Base-by-base conservation (phyloP, 208 protist species). In the Novymonas esmeraldas region DNA sequence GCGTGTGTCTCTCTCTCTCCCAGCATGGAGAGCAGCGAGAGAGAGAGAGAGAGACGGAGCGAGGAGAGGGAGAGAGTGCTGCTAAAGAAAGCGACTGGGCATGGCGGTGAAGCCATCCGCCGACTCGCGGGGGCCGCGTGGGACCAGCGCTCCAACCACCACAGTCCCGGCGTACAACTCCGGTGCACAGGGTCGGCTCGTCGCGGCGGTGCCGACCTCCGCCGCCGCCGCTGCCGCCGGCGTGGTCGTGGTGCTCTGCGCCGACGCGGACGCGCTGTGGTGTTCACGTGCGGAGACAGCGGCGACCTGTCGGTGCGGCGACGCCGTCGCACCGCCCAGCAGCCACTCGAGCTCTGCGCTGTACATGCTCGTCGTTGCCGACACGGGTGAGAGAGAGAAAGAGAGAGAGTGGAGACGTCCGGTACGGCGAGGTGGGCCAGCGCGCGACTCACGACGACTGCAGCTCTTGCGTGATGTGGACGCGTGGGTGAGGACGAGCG, bases 271-370 rank as follows among this genome's bases (percentile, higher is more conserved):
- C 11, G 22, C 20, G 18, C 20, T 45, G 54, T 31, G 26, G 6
- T 31, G 29, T 6, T 7, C 26, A 10, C 3, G 6, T 38, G 31
- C 18, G 16, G 51, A 20, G 9, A 10, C 31, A 9, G 5, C 41
- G 13, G 3, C 28, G 31, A 9, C 36, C n/a, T 6, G 22, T 11
- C 22, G 22, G 33, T 59, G 34, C 22, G 20, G 31, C 31, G 28
- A 20, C 22, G 22, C 16, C 20, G 31, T 45, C 9, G 54, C 11
- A 16, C 9, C 29, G 11, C 50, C 68, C 9, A 73, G 52, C 11
- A 73, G 59, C 68, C 68, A 67, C 7, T 66, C 48, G n/a, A 49
- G 6, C 20, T 62, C 59, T 14, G 59, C 24, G 22, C 59, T 73
- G 68, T 55, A 66, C 68, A 73, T 73, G 16, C n/a, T n/a, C n/a